Conservation (phyloP, 2,329 filamentous ascomycete genomes). For the Ceratocystis cacaofunesta region DNA sequence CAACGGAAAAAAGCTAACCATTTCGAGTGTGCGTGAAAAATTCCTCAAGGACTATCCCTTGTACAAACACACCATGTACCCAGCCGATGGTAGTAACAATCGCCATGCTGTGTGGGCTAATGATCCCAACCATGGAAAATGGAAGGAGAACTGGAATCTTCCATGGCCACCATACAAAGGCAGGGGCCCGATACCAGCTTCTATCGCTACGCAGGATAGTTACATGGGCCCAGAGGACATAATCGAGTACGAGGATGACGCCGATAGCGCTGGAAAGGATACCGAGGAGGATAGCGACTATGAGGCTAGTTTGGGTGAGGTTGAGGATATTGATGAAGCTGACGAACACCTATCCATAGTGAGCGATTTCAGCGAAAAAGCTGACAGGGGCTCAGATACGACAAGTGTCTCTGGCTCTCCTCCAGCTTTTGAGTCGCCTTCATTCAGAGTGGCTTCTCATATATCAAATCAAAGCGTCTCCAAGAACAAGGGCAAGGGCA, state of each 20-base stretch:
- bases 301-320: background rate
- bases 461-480: background rate
- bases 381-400: background rate
- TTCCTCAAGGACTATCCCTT: constrained; percentile 13
- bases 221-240: constrained; percentile 1
- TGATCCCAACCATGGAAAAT: constrained; percentile 13
- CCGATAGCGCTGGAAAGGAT: background rate
- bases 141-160: constrained; percentile 11
- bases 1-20: constrained; percentile 9
- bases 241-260: background rate
- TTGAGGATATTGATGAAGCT: background rate
- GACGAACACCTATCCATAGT: background rate
- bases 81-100: constrained; percentile 11
- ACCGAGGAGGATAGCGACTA: constrained; percentile 1
- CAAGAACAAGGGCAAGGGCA: background rate
- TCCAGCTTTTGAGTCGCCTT: background rate
- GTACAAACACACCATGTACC: constrained; percentile 16
- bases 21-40: background rate
- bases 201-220: too few species aligned
- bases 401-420: background rate
- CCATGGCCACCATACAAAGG: constrained; percentile 17
- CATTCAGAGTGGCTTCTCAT: background rate
- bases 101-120: constrained; percentile 14
- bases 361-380: background rate
- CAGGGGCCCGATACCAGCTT: constrained; percentile 5